These are phyloP conservation scores for Thielaviopsis cerberus DNA, from an alignment of 2,329 filamentous ascomycete genomes.

Conservation along the genomic window DNA sequence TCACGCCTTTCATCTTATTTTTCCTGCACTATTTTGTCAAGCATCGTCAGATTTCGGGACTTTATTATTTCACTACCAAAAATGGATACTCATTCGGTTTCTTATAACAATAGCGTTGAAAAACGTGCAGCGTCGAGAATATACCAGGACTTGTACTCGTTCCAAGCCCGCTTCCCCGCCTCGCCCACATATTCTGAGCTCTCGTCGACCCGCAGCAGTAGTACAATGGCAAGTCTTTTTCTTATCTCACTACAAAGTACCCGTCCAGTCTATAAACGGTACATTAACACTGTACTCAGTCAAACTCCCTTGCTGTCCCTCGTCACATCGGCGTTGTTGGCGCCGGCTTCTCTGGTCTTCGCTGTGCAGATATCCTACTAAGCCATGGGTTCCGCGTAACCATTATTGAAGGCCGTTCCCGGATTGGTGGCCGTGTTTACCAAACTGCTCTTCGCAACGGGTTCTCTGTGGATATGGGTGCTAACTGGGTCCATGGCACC, in stretches of 20 bases:
- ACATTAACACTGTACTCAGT: neutral
- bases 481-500: slow-evolving; percentile 69
- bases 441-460: slow-evolving; percentile 32
- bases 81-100: slow-evolving; percentile 11
- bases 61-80: neutral
- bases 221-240: slow-evolving; percentile 4
- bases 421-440: slow-evolving; percentile 46
- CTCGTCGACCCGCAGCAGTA: slow-evolving; percentile 1
- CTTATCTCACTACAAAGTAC: neutral
- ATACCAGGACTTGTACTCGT: slow-evolving; percentile 9
- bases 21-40: neutral
- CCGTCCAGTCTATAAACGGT: neutral
- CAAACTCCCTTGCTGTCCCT: neutral
- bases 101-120: slow-evolving; percentile 4
- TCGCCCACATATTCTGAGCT: slow-evolving; percentile 1
- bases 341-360: slow-evolving; percentile 51
- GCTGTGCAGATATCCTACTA: slow-evolving; percentile 49
- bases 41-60: neutral
- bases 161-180: slow-evolving; percentile 5
- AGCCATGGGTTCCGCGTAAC: slow-evolving; percentile 48
- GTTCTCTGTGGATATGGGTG: slow-evolving; percentile 38
- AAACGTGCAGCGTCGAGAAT: slow-evolving; percentile 6
- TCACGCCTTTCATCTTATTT: neutral
- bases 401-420: slow-evolving; percentile 47
- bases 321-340: slow-evolving; percentile 38